Evolutionary conservation across 108 stramenopile genomes (phyloP).

Genomic region (Fragilaria radians): DNA sequence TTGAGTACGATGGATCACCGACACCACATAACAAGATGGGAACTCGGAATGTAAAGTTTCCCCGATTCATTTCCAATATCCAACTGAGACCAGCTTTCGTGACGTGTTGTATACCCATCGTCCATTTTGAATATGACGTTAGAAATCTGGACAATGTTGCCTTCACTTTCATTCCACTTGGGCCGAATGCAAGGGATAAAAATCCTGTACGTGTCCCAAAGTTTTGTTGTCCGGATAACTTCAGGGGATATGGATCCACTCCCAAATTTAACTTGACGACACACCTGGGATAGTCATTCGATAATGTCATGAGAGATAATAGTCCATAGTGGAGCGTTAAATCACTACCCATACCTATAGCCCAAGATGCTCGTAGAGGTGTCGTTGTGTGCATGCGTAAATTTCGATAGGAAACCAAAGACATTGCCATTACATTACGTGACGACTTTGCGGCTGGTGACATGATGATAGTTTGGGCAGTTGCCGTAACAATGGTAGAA

Average conservation of each 20-base stretch:
- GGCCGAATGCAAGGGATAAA: slow-evolving; percentile 20
- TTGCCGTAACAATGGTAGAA: slow-evolving; percentile 1
- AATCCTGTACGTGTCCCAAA: slow-evolving; percentile 12
- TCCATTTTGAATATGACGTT: slow-evolving; percentile 17
- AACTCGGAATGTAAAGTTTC: slow-evolving; percentile 26
- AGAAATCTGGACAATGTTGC: slow-evolving; percentile 11
- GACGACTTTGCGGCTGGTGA: slow-evolving; percentile 3
- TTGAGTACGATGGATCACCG: slow-evolving; percentile 14
- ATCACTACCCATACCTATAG: slow-evolving; percentile 8
- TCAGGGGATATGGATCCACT: slow-evolving; percentile 6
- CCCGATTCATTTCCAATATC: slow-evolving; percentile 25
- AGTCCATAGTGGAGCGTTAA: slow-evolving; percentile 10
- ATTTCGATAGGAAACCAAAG: slow-evolving; percentile 12
- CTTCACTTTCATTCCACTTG: slow-evolving; percentile 19
- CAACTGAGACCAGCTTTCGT: slow-evolving; percentile 33
- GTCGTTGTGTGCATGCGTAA: slow-evolving; percentile 9
- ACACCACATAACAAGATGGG: slow-evolving; percentile 29
- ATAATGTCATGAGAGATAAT: slow-evolving; percentile 3
- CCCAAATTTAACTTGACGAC: slow-evolving; percentile 16
- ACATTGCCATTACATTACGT: slow-evolving; percentile 3
- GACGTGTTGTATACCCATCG: slow-evolving; percentile 35
- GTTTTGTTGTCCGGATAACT: slow-evolving; percentile 6
- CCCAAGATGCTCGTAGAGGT: slow-evolving; percentile 12
- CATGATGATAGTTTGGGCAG: neutral
- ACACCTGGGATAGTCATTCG: neutral